These are phyloP conservation scores for Microbotryomycetes sp. DNA, from an alignment of 1,284 basidiomycete species.

Conservation along the genomic window DNA sequence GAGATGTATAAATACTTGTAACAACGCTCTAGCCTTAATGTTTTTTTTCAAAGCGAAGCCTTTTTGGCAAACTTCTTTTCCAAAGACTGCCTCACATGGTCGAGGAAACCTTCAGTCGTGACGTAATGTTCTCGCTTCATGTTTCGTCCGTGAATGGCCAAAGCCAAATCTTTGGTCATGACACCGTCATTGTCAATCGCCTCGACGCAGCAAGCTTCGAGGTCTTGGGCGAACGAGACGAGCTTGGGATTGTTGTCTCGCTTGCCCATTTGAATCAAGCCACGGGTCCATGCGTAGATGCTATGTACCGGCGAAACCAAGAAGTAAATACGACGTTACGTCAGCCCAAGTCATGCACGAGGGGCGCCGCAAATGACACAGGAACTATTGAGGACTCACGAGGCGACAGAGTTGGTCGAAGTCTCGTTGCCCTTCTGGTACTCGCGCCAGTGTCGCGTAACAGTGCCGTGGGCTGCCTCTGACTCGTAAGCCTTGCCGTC, in stretches of 20 bases:
- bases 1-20: no score
- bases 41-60: not conserved
- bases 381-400: conserved; percentile 37
- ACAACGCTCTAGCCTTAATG: no score
- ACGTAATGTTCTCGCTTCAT: conserved; percentile 93
- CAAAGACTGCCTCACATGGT: conserved; percentile 52
- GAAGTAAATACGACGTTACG: not conserved
- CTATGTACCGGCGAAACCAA: not conserved
- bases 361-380: not conserved
- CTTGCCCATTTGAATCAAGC: conserved; percentile 86
- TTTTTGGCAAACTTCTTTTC: conserved; percentile 3
- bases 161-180: conserved; percentile 62
- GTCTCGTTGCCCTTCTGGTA: conserved; percentile 89
- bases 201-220: conserved; percentile 85
- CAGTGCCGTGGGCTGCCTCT: conserved; percentile 62
- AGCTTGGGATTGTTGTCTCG: conserved; percentile 77
- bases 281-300: conserved; percentile 98
- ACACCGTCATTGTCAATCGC: conserved; percentile 58
- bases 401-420: conserved; percentile 95
- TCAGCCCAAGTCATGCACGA: no score
- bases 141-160: conserved; percentile 76
- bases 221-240: conserved; percentile 63
- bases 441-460: conserved; percentile 81
- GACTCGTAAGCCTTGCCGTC: conserved; percentile 85
- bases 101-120: conserved; percentile 81